phyloP scores from a whole-genome alignment of 2,329 filamentous ascomycete genomes.

The Diplodia seriata region DNA sequence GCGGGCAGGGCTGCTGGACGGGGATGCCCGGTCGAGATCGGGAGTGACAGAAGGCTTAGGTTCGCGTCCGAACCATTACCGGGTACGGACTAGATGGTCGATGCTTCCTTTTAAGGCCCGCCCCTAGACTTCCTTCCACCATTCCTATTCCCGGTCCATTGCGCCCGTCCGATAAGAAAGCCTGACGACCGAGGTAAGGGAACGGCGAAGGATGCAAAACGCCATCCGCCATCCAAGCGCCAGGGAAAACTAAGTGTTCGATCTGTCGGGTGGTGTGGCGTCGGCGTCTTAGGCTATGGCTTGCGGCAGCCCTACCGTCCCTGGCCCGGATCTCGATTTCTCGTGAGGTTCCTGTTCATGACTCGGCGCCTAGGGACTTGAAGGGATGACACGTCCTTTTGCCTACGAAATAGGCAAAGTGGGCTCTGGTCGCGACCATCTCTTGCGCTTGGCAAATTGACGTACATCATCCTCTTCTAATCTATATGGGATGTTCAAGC shows the following conservation, averaged over 20 bases:
- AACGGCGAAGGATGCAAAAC: neutral
- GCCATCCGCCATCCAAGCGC: neutral
- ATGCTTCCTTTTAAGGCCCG: neutral
- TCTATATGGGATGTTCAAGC: neutral
- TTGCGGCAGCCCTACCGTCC: neutral
- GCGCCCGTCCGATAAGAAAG: neutral
- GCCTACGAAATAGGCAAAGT: too few relatives aligned
- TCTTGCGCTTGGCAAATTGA: neutral
- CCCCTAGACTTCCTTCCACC: neutral
- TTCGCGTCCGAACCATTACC: neutral
- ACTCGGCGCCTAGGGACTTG: neutral
- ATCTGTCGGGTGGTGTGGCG: constrained; percentile 2
- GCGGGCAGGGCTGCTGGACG: neutral
- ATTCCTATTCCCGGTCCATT: neutral
- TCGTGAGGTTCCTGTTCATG: neutral
- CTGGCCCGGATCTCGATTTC: neutral
- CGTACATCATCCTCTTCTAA: neutral
- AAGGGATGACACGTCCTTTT: too few relatives aligned
- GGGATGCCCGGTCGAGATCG: constrained; percentile 5
- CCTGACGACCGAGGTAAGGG: neutral
- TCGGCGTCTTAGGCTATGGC: constrained; percentile 12
- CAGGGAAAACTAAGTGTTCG: neutral
- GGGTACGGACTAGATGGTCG: neutral
- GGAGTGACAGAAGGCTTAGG: neutral
- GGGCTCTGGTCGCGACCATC: neutral